Evolutionary conservation across 2,329 filamentous ascomycete species (phyloP).

Genomic region (Leptographium radiaticola): DNA sequence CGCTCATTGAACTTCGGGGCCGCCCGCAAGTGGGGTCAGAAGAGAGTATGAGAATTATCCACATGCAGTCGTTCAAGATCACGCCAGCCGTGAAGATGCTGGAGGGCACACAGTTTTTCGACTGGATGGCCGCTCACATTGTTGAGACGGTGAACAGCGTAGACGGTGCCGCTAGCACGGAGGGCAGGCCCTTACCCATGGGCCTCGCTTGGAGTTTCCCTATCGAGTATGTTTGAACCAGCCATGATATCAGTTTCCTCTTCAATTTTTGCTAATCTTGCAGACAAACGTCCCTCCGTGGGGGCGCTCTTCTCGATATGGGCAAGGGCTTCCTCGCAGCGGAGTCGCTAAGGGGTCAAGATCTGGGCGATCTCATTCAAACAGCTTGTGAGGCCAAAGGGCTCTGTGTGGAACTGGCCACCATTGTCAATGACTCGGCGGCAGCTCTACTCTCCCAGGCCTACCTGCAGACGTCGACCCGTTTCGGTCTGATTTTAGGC

Average conservation of each 20-base stretch:
- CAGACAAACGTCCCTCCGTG: slow-evolving; percentile 50
- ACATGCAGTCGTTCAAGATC: slow-evolving; percentile 43
- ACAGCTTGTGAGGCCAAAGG: slow-evolving; percentile 35
- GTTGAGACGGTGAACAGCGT: slow-evolving; percentile 38
- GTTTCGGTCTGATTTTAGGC: slow-evolving; percentile 52
- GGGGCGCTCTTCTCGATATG: slow-evolving; percentile 48
- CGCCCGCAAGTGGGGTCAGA: slow-evolving; percentile 21
- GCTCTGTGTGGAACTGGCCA: slow-evolving; percentile 41
- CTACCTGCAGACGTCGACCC: slow-evolving; percentile 43
- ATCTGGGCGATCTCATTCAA: slow-evolving; percentile 46
- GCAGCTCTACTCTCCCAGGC: slow-evolving; percentile 54
- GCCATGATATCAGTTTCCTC: not conserved
- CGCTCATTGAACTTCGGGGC: slow-evolving; percentile 46
- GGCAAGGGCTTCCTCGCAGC: slow-evolving; percentile 53
- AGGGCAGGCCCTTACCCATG: slow-evolving; percentile 36
- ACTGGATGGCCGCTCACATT: slow-evolving; percentile 54
- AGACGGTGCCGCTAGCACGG: slow-evolving; percentile 19
- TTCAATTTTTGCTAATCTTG: not conserved
- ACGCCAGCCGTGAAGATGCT: slow-evolving; percentile 40
- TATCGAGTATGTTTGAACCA: slow-evolving; percentile 40
- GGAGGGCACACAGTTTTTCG: slow-evolving; percentile 47
- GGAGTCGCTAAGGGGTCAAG: slow-evolving; percentile 42
- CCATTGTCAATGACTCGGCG: slow-evolving; percentile 55
- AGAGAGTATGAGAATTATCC: slow-evolving; percentile 33
- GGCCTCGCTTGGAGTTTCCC: slow-evolving; percentile 59